Base-by-base conservation (phyloP, 2,329 filamentous ascomycete species). In the Zopfia rhizophila region DNA sequence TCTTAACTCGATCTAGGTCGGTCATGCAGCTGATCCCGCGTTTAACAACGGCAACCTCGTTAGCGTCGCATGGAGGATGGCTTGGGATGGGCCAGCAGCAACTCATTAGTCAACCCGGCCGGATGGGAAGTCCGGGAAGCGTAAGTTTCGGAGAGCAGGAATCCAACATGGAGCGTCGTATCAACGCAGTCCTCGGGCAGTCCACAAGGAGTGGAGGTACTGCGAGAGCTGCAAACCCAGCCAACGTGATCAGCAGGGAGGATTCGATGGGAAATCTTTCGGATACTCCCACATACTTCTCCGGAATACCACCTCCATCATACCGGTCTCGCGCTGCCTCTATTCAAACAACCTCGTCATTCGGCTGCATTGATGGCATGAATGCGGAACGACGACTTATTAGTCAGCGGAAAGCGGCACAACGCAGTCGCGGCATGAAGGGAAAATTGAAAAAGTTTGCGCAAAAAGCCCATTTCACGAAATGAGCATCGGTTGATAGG, bases 311-410 rank as follows among this genome's bases (percentile, higher is more conserved):
- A 16, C 68, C 66, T 7, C 68, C 68, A n/a, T 66, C 67, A 0
- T 70, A 70, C 42, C 58, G 59, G 16, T 69, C 68, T 11, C 62
- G 56, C 3, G 51, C 65, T 6, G 60, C 46, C 3, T 70, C 68
- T n/a, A 45, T 63, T 2, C 45, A 60, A 30, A 62, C 62, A 3
- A 68, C 61, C 6, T 70, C 68, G 8, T 70, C 68, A 3, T 70
- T 70, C 28, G 68, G 66, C 5, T 70, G 66, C 37, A 58, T 70
- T 7, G 66, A 70, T 36, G 66, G 65, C 3, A 64, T 69, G 60
- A 63, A 55, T 25, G 29, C 53, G 16, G 55, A 55, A 16, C 62
- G 63, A 29, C 51, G 65, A 37, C 58, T 63, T 28, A 50, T 58
- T 25, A 63, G 60, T 38, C 63, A 65, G 36, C 58, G 61, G 29